Evolutionary conservation across 495 filamentous ascomycete species (phyloP).

Genomic region (Daldinia childiae): DNA sequence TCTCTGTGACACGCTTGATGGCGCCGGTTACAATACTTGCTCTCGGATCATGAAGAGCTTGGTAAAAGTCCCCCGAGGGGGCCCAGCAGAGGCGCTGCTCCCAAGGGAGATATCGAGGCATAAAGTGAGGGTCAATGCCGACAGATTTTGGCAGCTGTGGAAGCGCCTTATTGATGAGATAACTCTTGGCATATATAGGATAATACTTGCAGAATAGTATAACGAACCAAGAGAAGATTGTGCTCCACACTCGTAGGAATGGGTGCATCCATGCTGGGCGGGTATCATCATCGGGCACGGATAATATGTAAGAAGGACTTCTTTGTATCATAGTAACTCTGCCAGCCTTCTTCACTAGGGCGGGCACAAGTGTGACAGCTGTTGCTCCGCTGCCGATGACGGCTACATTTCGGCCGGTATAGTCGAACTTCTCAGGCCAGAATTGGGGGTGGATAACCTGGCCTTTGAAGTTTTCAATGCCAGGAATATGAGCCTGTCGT

Average conservation of each 20-base stretch:
- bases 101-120: slow-evolving; percentile 75
- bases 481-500: slow-evolving; percentile 64
- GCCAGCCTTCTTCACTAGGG: slow-evolving; percentile 57
- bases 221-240: slow-evolving; percentile 37
- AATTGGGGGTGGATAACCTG: slow-evolving; percentile 69
- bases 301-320: slow-evolving; percentile 66
- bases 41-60: slow-evolving; percentile 64
- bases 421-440: slow-evolving; percentile 64
- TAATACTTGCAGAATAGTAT: slow-evolving; percentile 64
- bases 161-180: slow-evolving; percentile 56
- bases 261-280: slow-evolving; percentile 19
- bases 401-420: slow-evolving; percentile 60
- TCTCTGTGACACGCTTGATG: slow-evolving; percentile 69
- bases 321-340: slow-evolving; percentile 68
- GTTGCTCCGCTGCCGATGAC: slow-evolving; percentile 69
- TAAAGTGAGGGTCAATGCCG: slow-evolving; percentile 72
- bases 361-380: slow-evolving; percentile 64
- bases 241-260: slow-evolving; percentile 6
- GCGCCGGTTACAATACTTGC: slow-evolving; percentile 72
- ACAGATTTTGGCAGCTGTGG: slow-evolving; percentile 64
- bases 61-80: slow-evolving; percentile 79
- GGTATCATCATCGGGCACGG: slow-evolving; percentile 44
- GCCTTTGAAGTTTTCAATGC: slow-evolving; percentile 66
- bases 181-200: slow-evolving; percentile 58
- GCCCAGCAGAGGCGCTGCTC: slow-evolving; percentile 77